Conservation (phyloP, 805 yeast genomes). For the Yarrowia alimentaria region DNA sequence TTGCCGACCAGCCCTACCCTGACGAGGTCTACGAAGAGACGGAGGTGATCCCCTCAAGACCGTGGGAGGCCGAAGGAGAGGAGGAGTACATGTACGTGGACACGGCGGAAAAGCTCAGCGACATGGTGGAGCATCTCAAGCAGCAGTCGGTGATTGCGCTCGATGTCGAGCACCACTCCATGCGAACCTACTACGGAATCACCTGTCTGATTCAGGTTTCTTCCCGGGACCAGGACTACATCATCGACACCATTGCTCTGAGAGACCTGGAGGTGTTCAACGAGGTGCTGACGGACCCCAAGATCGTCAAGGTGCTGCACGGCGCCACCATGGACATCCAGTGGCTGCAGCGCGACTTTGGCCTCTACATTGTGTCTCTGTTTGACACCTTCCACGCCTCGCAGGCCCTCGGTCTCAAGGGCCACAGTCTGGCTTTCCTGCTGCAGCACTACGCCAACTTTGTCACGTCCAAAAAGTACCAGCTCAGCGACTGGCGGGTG, state of each 20-base stretch:
- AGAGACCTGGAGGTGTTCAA: conserved; percentile 69
- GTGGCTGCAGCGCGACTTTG: conserved; percentile 95
- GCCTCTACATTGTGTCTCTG: conserved; percentile 80
- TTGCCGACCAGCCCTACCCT: conserved; percentile 67
- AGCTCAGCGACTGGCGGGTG: conserved; percentile 93
- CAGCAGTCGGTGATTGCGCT: conserved; percentile 70
- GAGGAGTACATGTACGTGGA: conserved; percentile 68
- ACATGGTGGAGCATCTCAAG: conserved; percentile 55
- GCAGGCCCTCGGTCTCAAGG: conserved; percentile 71
- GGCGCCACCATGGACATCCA: conserved; percentile 97
- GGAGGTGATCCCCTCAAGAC: conserved; percentile 53
- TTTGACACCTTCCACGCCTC: conserved; percentile 95
- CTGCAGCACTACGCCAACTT: conserved; percentile 78
- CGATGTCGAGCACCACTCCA: conserved; percentile 95
- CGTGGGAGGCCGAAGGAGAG: conserved; percentile 59
- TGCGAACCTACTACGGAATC: conserved; percentile 82
- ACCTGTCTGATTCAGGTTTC: conserved; percentile 93
- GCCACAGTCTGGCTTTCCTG: conserved; percentile 78
- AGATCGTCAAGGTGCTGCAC: conserved; percentile 81
- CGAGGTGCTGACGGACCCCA: conserved; percentile 75
- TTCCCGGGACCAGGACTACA: conserved; percentile 74
- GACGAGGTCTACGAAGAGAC: conserved; percentile 47
- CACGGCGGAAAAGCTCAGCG: conserved; percentile 48
- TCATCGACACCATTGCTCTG: conserved; percentile 78
- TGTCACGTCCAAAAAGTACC: conserved; percentile 89